Percentiles rank a stretch among this genome's conserved stretches.
Conservation (phyloP, 192 early-diverging fungal species). For the Coemansia sp. region DNA sequence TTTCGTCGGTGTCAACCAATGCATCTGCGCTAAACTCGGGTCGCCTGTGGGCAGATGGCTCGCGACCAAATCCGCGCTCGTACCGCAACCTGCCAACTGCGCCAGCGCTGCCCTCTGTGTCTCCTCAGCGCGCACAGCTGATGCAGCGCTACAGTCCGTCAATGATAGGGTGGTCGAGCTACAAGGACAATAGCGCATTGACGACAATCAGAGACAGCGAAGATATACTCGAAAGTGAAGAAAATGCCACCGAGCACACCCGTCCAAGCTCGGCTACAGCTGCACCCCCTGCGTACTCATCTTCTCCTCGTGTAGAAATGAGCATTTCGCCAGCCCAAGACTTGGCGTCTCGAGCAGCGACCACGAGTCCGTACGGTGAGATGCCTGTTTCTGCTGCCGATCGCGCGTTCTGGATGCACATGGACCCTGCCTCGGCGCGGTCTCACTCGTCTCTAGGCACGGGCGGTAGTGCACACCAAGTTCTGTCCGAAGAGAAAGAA, state of each 20-base stretch:
- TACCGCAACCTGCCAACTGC: conserved; percentile 7
- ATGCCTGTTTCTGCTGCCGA: conserved; percentile 6
- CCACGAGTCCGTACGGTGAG: conserved; percentile 20
- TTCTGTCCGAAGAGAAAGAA: conserved; percentile 26
- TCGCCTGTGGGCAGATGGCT: background rate
- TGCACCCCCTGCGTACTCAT: background rate
- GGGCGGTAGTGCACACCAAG: conserved; percentile 19
- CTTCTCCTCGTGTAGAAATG: background rate
- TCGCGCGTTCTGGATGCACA: conserved; percentile 26
- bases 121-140: conserved; percentile 35
- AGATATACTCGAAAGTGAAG: conserved; percentile 11
- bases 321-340: background rate
- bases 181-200: conserved; percentile 25
- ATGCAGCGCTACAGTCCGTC: conserved; percentile 39
- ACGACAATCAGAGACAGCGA: conserved; percentile 39
- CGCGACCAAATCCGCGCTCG: conserved; percentile 3
- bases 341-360: background rate
- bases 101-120: conserved; percentile 18
- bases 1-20: conserved; percentile 35
- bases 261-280: conserved; percentile 13
- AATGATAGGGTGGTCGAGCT: conserved; percentile 35
- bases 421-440: conserved; percentile 34
- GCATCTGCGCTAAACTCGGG: conserved; percentile 13
- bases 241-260: background rate
- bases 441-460: conserved; percentile 53